A percentile compares a stretch with the other conserved stretches of the same genome.
Conservation (phyloP, 1,284 basidiomycete species). For the Uromyces viciae-fabae region DNA sequence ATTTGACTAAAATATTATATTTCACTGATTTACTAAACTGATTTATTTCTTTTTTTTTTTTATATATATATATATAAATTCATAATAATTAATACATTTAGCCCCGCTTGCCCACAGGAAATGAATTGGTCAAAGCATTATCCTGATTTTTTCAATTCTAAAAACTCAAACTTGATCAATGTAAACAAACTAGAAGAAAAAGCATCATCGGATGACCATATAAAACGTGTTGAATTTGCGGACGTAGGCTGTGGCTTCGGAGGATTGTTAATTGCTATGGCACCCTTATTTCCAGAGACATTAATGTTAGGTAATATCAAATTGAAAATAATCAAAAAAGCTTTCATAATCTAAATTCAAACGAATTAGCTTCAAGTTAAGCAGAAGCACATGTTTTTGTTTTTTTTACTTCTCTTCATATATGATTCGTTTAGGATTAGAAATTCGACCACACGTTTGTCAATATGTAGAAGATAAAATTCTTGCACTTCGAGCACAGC, state of each 20-base stretch:
- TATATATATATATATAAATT: neutral
- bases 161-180: conserved; percentile 46
- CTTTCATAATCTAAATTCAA: too few species aligned
- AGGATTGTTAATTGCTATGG: conserved; percentile 82
- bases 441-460: conserved; percentile 93
- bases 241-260: conserved; percentile 99
- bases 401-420: too few species aligned
- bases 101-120: conserved; percentile 69
- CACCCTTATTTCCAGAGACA: conserved; percentile 83
- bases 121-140: conserved; percentile 86
- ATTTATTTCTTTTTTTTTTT: too few species aligned
- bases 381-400: too few species aligned
- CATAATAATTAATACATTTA: conserved; percentile 48
- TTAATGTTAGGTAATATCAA: conserved; percentile 92
- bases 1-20: neutral
- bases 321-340: too few species aligned
- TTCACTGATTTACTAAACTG: too few species aligned
- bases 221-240: conserved; percentile 77
- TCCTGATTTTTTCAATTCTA: conserved; percentile 64
- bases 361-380: too few species aligned
- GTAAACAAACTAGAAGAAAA: conserved; percentile 49
- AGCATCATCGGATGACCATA: conserved; percentile 48
- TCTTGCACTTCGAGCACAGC: conserved; percentile 69
- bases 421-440: conserved; percentile 86
- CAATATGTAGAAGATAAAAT: conserved; percentile 96